A percentile compares a stretch with the other conserved stretches of the same genome.
Evolutionary conservation across 2,329 filamentous ascomycete genomes (phyloP).

Genomic region (Diaporthe velutina): DNA sequence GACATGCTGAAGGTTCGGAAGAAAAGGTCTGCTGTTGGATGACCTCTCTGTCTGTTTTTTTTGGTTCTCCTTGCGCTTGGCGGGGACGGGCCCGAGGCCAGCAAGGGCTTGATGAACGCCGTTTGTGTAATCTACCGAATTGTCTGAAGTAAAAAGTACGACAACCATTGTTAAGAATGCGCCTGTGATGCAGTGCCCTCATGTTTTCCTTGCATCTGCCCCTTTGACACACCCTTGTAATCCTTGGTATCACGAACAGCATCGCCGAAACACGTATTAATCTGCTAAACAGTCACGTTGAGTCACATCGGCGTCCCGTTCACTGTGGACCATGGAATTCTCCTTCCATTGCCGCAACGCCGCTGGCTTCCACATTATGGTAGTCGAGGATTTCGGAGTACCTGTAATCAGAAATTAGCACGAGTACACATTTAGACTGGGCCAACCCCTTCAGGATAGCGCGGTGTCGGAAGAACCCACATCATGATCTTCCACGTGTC

Average conservation of each 20-base stretch:
- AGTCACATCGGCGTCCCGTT: conserved; percentile 7
- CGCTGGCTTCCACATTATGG: conserved; percentile 84
- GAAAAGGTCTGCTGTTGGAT: conserved; percentile 23
- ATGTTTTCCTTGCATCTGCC: conserved; percentile 34
- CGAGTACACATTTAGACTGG: not conserved
- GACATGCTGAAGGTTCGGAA: conserved; percentile 33
- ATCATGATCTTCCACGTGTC: conserved; percentile 99
- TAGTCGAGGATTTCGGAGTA: conserved; percentile 99
- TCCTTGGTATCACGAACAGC: conserved; percentile 39
- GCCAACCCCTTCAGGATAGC: not conserved
- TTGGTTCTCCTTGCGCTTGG: conserved; percentile 1
- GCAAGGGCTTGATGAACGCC: conserved; percentile 14
- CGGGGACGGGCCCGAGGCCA: not conserved
- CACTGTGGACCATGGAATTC: conserved; percentile 55
- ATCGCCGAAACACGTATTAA: conserved; percentile 36
- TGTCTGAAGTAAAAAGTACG: conserved; percentile 19
- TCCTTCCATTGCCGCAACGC: conserved; percentile 52
- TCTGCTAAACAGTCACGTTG: conserved; percentile 13
- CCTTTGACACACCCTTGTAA: conserved; percentile 28
- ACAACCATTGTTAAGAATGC: conserved; percentile 25
- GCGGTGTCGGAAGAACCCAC: conserved; percentile 68
- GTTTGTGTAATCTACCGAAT: conserved; percentile 17
- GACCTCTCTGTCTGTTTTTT: conserved; percentile 13
- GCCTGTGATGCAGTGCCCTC: conserved; percentile 36
- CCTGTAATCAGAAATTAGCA: conserved; percentile 64